phyloP scores from a whole-genome alignment of 305 asterid genomes.

The Fraxinus platypoda region DNA sequence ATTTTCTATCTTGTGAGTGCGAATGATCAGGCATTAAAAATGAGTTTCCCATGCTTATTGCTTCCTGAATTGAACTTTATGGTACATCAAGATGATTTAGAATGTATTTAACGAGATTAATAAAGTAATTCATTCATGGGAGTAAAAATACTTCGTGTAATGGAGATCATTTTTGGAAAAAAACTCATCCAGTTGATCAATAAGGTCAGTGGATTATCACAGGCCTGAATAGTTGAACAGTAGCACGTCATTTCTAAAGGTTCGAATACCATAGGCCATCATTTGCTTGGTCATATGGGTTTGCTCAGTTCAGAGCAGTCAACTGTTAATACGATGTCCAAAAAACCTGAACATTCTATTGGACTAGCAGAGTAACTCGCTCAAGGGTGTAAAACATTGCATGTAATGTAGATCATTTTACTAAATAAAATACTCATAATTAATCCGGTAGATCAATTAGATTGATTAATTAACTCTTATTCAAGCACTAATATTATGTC shows the following conservation, averaged over 20 bases:
- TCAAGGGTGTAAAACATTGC: neutral
- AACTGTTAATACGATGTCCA: neutral
- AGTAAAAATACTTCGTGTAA: neutral
- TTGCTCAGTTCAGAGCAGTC: neutral
- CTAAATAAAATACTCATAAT: neutral
- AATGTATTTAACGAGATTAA: neutral
- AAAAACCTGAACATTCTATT: neutral
- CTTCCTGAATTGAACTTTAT: neutral
- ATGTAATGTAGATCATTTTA: neutral
- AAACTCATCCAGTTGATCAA: constrained; percentile 16
- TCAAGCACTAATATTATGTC: neutral
- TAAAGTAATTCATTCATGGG: constrained; percentile 4
- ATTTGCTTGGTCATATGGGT: neutral
- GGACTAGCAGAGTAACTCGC: neutral
- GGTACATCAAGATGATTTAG: neutral
- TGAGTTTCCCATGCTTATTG: neutral
- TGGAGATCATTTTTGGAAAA: neutral
- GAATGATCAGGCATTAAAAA: neutral
- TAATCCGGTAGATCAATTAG: neutral
- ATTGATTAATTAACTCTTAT: neutral
- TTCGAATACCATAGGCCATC: neutral
- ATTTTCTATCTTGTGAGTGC: neutral
- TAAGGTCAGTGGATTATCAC: neutral
- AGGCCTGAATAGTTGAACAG: neutral
- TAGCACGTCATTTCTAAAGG: neutral